phyloP scores from a whole-genome alignment of 148 eudicot species.

The Rheum nobile region DNA sequence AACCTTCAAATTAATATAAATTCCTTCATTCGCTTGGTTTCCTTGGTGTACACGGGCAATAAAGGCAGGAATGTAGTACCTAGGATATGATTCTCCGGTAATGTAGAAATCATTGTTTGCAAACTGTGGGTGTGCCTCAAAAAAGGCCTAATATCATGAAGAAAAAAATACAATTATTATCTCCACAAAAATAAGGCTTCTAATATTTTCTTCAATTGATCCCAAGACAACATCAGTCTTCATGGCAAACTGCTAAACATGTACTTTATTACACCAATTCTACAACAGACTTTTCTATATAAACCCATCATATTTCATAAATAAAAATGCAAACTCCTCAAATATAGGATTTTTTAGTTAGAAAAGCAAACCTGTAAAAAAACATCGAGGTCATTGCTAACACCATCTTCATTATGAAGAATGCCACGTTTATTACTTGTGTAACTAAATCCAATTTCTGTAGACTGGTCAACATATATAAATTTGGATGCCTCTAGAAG shows the following conservation, averaged over 20 bases:
- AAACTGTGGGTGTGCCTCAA: constrained; percentile 56
- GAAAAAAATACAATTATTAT: not conserved
- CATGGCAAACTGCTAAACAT: not conserved
- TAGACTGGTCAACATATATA: constrained; percentile 77
- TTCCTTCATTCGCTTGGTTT: constrained; percentile 63
- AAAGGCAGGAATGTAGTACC: constrained; percentile 90
- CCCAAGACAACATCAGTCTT: not conserved
- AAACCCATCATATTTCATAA: not conserved
- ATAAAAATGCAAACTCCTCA: not conserved
- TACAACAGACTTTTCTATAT: not conserved
- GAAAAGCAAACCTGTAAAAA: constrained; percentile 55
- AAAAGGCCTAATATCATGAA: constrained; percentile 52
- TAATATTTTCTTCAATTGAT: not conserved
- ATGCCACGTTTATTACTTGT: constrained; percentile 39
- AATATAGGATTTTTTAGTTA: not conserved
- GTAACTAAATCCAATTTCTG: constrained; percentile 82
- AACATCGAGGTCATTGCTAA: constrained; percentile 64
- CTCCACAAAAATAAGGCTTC: not conserved
- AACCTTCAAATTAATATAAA: constrained; percentile 82
- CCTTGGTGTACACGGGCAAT: constrained; percentile 72
- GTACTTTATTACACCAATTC: not conserved
- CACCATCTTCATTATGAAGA: constrained; percentile 43
- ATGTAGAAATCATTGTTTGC: constrained; percentile 73
- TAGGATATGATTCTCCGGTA: constrained; percentile 94
- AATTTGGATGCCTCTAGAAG: constrained; percentile 54